Evolutionary conservation across 2,329 filamentous ascomycete species (phyloP).

Genomic region (Lasiodiplodia theobromae): DNA sequence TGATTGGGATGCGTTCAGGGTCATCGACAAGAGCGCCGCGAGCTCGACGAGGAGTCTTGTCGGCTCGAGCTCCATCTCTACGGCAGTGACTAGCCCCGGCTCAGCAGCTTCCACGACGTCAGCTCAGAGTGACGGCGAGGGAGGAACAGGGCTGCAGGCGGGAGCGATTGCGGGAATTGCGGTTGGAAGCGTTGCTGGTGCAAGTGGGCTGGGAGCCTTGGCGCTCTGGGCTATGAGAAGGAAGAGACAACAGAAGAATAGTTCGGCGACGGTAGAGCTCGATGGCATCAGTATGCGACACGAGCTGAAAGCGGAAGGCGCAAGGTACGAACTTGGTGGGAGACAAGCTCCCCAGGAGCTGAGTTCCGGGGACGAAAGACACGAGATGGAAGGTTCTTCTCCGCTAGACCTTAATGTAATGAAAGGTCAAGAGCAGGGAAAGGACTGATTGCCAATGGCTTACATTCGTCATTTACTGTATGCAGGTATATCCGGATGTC

Average conservation of each 20-base stretch:
- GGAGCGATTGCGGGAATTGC: conserved; percentile 13
- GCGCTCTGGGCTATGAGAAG: background rate
- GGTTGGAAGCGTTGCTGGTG: conserved; percentile 11
- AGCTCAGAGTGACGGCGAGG: background rate
- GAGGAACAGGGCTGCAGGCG: background rate
- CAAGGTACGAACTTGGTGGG: background rate
- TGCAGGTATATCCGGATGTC: too few relatives aligned
- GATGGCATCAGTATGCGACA: conserved; percentile 9
- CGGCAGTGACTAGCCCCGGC: background rate
- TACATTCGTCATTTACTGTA: background rate
- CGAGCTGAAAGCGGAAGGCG: conserved; percentile 13
- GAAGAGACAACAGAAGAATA: background rate
- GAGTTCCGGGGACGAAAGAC: conserved; percentile 13
- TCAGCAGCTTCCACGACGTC: background rate
- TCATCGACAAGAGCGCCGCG: background rate
- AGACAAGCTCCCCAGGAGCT: conserved; percentile 10
- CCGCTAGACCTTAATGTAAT: conserved; percentile 2
- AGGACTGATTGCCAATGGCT: background rate
- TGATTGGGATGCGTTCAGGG: conserved; percentile 14
- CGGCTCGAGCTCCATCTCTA: background rate
- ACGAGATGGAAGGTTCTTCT: conserved; percentile 25
- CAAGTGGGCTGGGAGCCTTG: background rate
- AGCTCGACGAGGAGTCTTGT: background rate
- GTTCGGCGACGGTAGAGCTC: background rate
- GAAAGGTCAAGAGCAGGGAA: background rate